Base-by-base conservation (phyloP, 1,284 basidiomycete species). In the Naganishia cerealis region DNA sequence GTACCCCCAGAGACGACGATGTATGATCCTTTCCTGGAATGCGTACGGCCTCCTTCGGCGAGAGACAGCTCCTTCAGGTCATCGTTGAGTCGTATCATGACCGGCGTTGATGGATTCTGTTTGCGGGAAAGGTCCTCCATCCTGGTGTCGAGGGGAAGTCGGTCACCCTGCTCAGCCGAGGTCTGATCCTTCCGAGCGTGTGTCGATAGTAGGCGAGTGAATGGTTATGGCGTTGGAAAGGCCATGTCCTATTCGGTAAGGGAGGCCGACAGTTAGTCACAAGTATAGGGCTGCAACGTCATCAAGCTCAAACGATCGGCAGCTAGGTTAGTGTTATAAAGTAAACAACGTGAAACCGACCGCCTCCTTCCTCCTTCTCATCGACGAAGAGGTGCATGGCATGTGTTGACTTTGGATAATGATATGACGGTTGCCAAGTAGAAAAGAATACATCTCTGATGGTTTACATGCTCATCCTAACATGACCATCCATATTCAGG, bases 1-100 rank as follows among this genome's bases (percentile, higher is more conserved):
- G 81, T 82, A 0, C 84, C 84, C 0, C 84, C 84, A 5, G 80
- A 82, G 61, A 85, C 78, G 69, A 85, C 80, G 40, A 83, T 73
- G 54, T 80, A 81, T 18, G 74, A 73, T n/a, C 70, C 69, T 59
- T 29, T 26, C 18, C 42, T 53, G 9, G 53, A 12, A 21, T 18
- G 0, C n/a, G 8, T 7, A 3, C 29, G 54, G 46, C 10, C 5
- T 6, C n/a, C n/a, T 24, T 54, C 50, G 16, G 50, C 12, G 10
- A 63, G 29, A 16, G 38, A 38, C n/a, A 63, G 61, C 18, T 40
- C 61, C 50, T 26, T 21, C 50, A 63, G 16, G 6, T 63, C 61
- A 21, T 63, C 61, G 39, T 63, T 63, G 61, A 63, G 61, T 39
- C 61, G 61, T 13, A 63, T 63, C 50, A 15, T 54, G 6, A 63